Conservation (phyloP, 345 rosid species). For the thale cress (Arabidopsis thaliana) region DNA sequence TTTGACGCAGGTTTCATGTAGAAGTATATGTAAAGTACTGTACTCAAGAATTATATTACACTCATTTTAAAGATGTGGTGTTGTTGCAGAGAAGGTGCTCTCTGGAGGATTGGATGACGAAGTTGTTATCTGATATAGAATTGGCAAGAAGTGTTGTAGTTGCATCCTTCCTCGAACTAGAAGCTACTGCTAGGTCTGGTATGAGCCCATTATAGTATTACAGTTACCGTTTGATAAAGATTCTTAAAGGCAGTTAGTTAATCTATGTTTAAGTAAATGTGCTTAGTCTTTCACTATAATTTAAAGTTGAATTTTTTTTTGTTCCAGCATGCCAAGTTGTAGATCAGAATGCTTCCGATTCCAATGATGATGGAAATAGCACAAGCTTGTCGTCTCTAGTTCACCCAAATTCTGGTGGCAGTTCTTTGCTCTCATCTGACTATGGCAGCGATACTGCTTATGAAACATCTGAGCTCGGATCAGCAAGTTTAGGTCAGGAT, state of each 20-base stretch:
- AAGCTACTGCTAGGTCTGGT: constrained; percentile 96
- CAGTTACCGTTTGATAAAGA: too few relatives aligned
- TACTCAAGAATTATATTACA: background rate
- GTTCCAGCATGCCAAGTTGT: constrained; percentile 87
- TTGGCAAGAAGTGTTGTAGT: constrained; percentile 82
- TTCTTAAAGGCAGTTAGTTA: background rate
- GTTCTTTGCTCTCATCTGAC: constrained; percentile 81
- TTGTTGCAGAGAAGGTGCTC: constrained; percentile 88
- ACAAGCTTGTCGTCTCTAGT: constrained; percentile 52
- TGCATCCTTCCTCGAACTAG: constrained; percentile 94
- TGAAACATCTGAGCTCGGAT: constrained; percentile 87
- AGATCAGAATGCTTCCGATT: constrained; percentile 57
- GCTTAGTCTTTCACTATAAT: background rate
- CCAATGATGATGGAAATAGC: constrained; percentile 52
- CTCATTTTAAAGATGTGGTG: constrained; percentile 21
- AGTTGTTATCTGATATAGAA: constrained; percentile 88
- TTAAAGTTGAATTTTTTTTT: background rate
- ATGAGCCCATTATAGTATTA: constrained; percentile 44
- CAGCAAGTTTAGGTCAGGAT: constrained; percentile 68
- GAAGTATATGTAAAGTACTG: constrained; percentile 13
- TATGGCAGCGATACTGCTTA: constrained; percentile 92
- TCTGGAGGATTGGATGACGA: constrained; percentile 94
- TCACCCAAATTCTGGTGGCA: constrained; percentile 55
- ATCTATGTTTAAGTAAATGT: background rate
- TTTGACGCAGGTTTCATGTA: background rate